Percentiles rank a stretch among this genome's conserved stretches.
phyloP scores from a whole-genome alignment of 2,329 filamentous ascomycete species.

The Tolypocladium endophyticum region DNA sequence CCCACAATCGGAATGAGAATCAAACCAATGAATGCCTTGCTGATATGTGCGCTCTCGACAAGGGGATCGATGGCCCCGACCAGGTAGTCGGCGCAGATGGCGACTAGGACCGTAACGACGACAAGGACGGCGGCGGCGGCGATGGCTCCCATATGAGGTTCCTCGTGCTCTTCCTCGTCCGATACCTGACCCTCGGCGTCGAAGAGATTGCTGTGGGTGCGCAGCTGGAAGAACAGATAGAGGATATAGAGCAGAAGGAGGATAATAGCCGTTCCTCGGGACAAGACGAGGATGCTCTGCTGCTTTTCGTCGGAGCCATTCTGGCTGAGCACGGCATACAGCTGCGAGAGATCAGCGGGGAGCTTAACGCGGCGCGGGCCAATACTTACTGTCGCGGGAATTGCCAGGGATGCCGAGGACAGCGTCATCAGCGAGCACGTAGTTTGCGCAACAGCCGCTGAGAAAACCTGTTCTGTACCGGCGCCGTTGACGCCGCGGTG shows the following conservation, averaged over 20 bases:
- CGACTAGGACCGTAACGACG: constrained; percentile 57
- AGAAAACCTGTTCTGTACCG: constrained; percentile 60
- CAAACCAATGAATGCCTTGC: constrained; percentile 71
- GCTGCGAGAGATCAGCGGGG: constrained; percentile 21
- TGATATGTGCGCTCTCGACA: constrained; percentile 59
- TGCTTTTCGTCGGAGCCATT: constrained; percentile 28
- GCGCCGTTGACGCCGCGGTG: constrained; percentile 46
- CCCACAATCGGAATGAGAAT: constrained; percentile 72
- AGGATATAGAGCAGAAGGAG: constrained; percentile 64
- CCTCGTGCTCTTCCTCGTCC: constrained; percentile 28
- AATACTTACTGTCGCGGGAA: constrained; percentile 53
- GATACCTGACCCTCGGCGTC: constrained; percentile 40
- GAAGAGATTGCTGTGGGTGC: constrained; percentile 64
- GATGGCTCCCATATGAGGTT: constrained; percentile 48
- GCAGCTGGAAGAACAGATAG: constrained; percentile 70
- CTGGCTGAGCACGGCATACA: constrained; percentile 54
- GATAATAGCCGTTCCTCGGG: constrained; percentile 66
- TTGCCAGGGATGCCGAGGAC: constrained; percentile 66
- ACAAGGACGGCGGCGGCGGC: constrained; percentile 58
- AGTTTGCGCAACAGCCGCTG: constrained; percentile 67
- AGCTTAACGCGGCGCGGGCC: background rate
- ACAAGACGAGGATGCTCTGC: constrained; percentile 57
- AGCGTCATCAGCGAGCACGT: constrained; percentile 66
- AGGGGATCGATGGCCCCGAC: constrained; percentile 67
- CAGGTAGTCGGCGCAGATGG: constrained; percentile 66